Evolutionary conservation across 2,329 filamentous ascomycete genomes (phyloP).

Genomic region (Diplocarpon rosae): DNA sequence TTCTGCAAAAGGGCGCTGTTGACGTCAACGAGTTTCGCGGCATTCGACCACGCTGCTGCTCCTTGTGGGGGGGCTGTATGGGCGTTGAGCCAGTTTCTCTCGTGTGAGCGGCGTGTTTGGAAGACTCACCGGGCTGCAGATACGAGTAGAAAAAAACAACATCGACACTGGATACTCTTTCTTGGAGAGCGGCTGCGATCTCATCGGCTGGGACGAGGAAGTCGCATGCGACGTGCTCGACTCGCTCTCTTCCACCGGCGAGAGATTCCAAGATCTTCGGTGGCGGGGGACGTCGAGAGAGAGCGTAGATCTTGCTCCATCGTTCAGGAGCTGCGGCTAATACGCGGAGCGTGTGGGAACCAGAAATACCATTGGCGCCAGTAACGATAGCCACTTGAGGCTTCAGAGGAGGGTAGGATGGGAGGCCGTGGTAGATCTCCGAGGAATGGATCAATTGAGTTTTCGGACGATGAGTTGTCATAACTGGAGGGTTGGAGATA

Average conservation of each 20-base stretch:
- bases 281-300: conserved; percentile 6
- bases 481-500: too few relatives aligned
- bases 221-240: neutral
- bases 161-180: neutral
- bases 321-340: conserved; percentile 6
- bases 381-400: conserved; percentile 3
- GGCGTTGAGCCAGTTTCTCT: too few relatives aligned
- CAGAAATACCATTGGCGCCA: conserved; percentile 12
- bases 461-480: too few relatives aligned
- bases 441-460: neutral
- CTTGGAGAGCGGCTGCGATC: neutral
- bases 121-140: neutral
- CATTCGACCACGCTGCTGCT: conserved; percentile 1
- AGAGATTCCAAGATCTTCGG: neutral
- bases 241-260: neutral
- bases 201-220: neutral
- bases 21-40: conserved; percentile 1
- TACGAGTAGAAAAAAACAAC: neutral
- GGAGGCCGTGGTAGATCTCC: conserved; percentile 17
- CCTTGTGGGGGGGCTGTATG: neutral
- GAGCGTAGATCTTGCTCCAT: conserved; percentile 7
- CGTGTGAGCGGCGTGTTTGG: too few relatives aligned
- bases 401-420: conserved; percentile 1
- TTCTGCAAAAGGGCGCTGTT: conserved; percentile 3
- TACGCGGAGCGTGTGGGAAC: conserved; percentile 6